Conservation (phyloP, 108 stramenopile genomes). For the Nitzschia sp. region DNA sequence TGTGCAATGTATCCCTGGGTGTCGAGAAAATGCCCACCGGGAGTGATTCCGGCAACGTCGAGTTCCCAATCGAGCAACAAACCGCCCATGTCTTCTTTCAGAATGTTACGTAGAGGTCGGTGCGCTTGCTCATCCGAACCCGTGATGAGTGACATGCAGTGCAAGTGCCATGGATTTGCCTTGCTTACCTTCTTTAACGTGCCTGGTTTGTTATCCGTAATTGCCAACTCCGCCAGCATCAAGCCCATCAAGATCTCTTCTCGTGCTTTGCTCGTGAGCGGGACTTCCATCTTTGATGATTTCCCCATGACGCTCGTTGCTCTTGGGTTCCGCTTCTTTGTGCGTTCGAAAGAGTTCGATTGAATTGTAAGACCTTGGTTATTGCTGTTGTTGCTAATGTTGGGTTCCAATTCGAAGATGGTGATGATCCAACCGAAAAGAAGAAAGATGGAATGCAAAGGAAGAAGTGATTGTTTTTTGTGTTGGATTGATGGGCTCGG, state of each 20-base stretch:
- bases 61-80: conserved; percentile 38
- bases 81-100: conserved; percentile 37
- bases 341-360: too few species aligned
- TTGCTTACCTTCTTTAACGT: conserved; percentile 32
- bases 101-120: conserved; percentile 40
- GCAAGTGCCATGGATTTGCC: conserved; percentile 51
- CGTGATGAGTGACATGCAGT: conserved; percentile 50
- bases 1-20: conserved; percentile 70
- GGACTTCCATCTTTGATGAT: conserved; percentile 10
- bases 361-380: too few species aligned
- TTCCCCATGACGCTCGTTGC: too few species aligned
- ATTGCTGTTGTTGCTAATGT: too few species aligned
- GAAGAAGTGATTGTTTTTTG: too few species aligned
- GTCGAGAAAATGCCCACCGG: conserved; percentile 38
- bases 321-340: too few species aligned
- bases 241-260: conserved; percentile 22
- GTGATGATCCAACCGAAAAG: too few species aligned
- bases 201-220: conserved; percentile 43
- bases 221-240: conserved; percentile 40
- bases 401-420: too few species aligned
- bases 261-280: conserved; percentile 5
- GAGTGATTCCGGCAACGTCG: conserved; percentile 31
- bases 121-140: conserved; percentile 55
- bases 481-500: too few species aligned
- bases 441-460: too few species aligned